These are phyloP conservation scores for Dunaliella salina DNA, from an alignment of 163 green algal genomes.

Conservation along the genomic window DNA sequence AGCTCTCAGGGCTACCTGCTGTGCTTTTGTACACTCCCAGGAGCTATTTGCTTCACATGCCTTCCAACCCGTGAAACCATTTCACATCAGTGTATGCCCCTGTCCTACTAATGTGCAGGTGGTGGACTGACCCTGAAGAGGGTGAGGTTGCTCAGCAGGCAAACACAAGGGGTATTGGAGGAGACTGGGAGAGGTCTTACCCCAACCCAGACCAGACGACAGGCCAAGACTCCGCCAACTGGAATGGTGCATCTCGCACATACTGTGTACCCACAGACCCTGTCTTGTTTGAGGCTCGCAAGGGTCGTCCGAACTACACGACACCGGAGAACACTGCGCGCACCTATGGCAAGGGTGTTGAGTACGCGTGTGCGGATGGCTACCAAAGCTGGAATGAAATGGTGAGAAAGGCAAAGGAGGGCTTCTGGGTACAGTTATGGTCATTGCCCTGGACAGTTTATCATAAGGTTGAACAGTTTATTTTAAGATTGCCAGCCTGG, in stretches of 20 bases:
- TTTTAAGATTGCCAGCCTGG: no score
- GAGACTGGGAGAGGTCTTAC: background rate
- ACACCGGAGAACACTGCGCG: background rate
- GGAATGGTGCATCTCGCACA: background rate
- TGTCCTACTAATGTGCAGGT: background rate
- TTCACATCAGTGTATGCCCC: no score
- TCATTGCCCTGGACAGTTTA: no score
- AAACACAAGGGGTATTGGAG: background rate
- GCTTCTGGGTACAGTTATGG: no score
- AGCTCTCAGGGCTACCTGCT: no score
- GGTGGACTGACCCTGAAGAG: background rate
- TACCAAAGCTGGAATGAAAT: background rate
- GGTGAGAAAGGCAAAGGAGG: background rate
- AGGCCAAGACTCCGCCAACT: background rate
- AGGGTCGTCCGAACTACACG: background rate
- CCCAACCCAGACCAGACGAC: background rate
- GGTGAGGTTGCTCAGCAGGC: background rate
- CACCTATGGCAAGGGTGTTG: background rate
- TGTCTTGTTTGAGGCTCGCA: background rate
- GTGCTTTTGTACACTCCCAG: no score
- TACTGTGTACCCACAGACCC: background rate
- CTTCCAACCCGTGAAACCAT: no score
- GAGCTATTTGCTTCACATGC: no score
- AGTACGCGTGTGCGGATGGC: background rate
- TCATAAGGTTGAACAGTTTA: no score